phyloP scores from a whole-genome alignment of 176 grass and related monocot genomes.

The Musa troglodytarum region DNA sequence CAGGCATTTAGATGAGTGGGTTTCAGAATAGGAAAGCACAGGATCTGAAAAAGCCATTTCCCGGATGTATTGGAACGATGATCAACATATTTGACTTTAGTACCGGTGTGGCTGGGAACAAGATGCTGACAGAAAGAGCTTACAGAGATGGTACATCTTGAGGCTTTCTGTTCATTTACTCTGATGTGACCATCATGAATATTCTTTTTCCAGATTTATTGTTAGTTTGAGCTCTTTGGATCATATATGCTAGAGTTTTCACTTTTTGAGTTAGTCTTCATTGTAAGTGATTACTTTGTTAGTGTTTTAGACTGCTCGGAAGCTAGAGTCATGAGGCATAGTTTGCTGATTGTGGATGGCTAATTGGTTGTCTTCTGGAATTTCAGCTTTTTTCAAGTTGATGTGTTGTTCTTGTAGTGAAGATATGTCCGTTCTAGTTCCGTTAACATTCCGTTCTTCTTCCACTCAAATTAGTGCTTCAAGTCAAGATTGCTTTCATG shows the following conservation, averaged over 20 bases:
- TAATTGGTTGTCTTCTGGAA: background rate
- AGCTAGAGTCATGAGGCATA: background rate
- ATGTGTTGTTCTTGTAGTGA: no score
- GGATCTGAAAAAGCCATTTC: background rate
- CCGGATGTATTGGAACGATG: conserved; percentile 12
- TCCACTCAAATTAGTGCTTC: no score
- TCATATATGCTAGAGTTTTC: background rate
- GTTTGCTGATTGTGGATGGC: background rate
- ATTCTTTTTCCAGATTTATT: background rate
- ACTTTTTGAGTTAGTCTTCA: background rate
- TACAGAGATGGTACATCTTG: conserved; percentile 11
- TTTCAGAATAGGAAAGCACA: background rate
- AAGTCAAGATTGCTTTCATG: no score
- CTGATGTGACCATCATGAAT: background rate
- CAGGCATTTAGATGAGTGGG: background rate
- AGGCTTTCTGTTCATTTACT: background rate
- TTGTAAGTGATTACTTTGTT: background rate
- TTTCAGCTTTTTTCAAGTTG: background rate
- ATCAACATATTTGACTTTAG: conserved; percentile 20
- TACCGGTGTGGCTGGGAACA: background rate
- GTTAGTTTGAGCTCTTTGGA: background rate
- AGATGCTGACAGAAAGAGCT: conserved; percentile 15
- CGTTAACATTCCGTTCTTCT: no score
- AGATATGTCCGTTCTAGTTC: no score
- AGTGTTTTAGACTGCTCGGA: background rate